Evolutionary conservation across 805 yeast species (phyloP), one percentile per base, ranked within the genome.

Genomic region (Candida bentonensis): DNA sequence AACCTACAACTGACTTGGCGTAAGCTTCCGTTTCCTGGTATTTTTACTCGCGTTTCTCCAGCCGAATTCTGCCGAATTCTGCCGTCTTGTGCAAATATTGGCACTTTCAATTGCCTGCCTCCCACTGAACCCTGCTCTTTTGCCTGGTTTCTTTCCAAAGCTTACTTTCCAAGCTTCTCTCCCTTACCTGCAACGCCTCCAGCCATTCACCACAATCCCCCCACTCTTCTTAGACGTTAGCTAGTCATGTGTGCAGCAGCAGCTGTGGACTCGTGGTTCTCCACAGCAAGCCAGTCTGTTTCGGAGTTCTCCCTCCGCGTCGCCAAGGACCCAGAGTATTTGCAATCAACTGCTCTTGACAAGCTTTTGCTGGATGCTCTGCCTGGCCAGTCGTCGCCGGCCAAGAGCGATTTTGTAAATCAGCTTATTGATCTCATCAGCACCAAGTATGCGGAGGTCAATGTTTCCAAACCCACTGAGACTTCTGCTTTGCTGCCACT

Each of bases 401-500:
- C 36, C 7, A 30, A 30, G 36, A 9, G 20, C 20, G 20, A 15
- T 30, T 30, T 30, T 17, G 11, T 17, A 11, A 5, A 30, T 11
- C 5, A 30, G n/a, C 36, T 30, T 4, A 17, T 17, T 4, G 36
- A 30, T 15, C n/a, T 30, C n/a, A 13, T 30, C n/a, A 15, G 17
- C 5, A 9, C n/a, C 11, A 30, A 30, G 36, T 30, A 30, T 17
- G 20, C 36, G 11, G 44, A 41, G 13, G 22, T n/a, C 15, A 33
- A 21, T 21, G 7, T 20, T 33, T 28, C 41, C 20, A n/a, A n/a
- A n/a, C n/a, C n/a, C n/a, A 4, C 26, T n/a, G 23, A 30, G 26
- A n/a, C 40, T 4, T 15, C n/a, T 7, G 17, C 30, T n/a, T 41
- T 42, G 15, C 20, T 42, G 36, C 36, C 36, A 20, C 57, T 61